Evolutionary conservation across 1,284 basidiomycete species (phyloP).

Genomic region (Anthracocystis setariae): DNA sequence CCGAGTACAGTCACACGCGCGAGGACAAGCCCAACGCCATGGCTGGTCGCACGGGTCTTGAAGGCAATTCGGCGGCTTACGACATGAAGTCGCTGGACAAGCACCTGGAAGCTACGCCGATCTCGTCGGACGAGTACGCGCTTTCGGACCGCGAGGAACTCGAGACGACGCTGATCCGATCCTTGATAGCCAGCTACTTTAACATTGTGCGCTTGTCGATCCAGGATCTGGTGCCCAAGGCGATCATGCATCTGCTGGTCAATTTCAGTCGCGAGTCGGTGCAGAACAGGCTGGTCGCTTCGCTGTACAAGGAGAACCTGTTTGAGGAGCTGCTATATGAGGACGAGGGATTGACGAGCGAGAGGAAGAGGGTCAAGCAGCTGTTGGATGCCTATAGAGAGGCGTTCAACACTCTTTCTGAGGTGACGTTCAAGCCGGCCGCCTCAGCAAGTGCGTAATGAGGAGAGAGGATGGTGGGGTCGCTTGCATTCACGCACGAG

Average conservation of each 20-base stretch:
- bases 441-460: slow-evolving; percentile 13
- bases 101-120: slow-evolving; percentile 75
- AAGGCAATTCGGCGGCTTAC: slow-evolving; percentile 85
- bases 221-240: slow-evolving; percentile 94
- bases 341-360: slow-evolving; percentile 92
- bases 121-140: slow-evolving; percentile 72
- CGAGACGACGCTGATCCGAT: slow-evolving; percentile 93
- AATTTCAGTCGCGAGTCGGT: slow-evolving; percentile 96
- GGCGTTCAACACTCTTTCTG: slow-evolving; percentile 75
- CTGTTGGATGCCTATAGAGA: slow-evolving; percentile 96
- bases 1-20: slow-evolving; percentile 32
- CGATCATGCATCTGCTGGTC: slow-evolving; percentile 76
- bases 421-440: slow-evolving; percentile 56
- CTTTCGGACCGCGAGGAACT: slow-evolving; percentile 87
- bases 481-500: not conserved
- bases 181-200: slow-evolving; percentile 95
- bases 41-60: slow-evolving; percentile 75
- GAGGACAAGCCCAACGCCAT: slow-evolving; percentile 61
- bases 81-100: slow-evolving; percentile 99
- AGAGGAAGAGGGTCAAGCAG: slow-evolving; percentile 91
- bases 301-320: slow-evolving; percentile 82
- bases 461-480: not conserved
- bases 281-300: slow-evolving; percentile 91
- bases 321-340: slow-evolving; percentile 93
- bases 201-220: slow-evolving; percentile 94